Percentiles rank a stretch among this genome's conserved stretches.
Conservation (phyloP, 352 stramenopile genomes). For the Pythium phragmiticola region DNA sequence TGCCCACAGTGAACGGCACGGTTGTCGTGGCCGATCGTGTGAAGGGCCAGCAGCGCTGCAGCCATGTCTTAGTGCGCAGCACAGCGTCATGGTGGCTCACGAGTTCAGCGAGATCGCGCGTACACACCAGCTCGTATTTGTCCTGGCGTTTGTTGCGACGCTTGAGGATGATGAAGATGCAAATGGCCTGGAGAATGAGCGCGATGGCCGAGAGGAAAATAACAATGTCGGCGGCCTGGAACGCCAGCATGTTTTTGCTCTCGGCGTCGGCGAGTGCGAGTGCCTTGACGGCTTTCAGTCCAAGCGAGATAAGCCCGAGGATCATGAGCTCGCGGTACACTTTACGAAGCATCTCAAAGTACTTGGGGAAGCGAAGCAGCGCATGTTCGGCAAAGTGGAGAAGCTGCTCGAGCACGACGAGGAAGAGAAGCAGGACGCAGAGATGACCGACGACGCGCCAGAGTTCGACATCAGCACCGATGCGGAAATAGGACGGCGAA, state of each 20-base stretch:
- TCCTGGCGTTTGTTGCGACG: conserved; percentile 26
- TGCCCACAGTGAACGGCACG: too few relatives aligned
- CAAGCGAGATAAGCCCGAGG: conserved; percentile 27
- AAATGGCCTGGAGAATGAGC: conserved; percentile 31
- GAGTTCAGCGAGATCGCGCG: conserved; percentile 18
- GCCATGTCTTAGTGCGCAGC: conserved; percentile 13
- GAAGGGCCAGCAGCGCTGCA: conserved; percentile 9
- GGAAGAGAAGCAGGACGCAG: conserved; percentile 39
- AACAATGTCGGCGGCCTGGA: conserved; percentile 35
- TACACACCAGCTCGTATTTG: conserved; percentile 25
- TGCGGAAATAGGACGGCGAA: conserved; percentile 41
- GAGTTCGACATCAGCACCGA: conserved; percentile 52
- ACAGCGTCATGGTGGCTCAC: conserved; percentile 27
- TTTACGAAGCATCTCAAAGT: conserved; percentile 19
- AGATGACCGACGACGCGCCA: conserved; percentile 51
- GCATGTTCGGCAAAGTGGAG: conserved; percentile 26
- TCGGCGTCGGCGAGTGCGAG: conserved; percentile 12
- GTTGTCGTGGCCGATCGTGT: not conserved
- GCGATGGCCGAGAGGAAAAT: conserved; percentile 32
- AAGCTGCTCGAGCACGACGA: conserved; percentile 27
- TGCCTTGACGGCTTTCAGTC: conserved; percentile 27
- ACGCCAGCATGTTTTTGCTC: conserved; percentile 23
- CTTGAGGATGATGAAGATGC: conserved; percentile 26
- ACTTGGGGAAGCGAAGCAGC: conserved; percentile 31
- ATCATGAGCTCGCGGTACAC: conserved; percentile 35